Conservation (phyloP, 306 rosid genomes). For the Inga leiocalycina region DNA sequence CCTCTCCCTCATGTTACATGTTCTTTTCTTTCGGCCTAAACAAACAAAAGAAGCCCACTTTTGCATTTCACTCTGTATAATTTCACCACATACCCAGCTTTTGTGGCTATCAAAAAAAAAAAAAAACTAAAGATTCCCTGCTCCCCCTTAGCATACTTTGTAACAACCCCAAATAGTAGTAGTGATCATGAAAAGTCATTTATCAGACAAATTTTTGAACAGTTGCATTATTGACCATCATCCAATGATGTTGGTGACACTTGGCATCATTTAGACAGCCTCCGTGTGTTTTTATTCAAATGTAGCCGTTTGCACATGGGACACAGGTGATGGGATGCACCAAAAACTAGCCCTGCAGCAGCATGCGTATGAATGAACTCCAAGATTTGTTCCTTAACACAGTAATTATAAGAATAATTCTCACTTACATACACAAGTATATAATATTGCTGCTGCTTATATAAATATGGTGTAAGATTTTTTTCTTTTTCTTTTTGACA, state of each 20-base stretch:
- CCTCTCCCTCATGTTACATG: slow-evolving; percentile 2
- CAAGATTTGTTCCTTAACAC: not conserved
- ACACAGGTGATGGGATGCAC: not conserved
- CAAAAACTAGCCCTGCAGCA: not conserved
- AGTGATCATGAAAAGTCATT: not conserved
- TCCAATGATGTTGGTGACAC: slow-evolving; percentile 18
- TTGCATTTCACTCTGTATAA: slow-evolving; percentile 17
- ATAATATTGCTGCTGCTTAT: not conserved
- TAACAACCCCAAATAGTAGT: not conserved
- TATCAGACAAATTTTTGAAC: not conserved
- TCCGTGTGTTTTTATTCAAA: slow-evolving; percentile 27
- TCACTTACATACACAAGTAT: not conserved
- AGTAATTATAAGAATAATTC: not conserved
- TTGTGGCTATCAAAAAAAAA: not conserved
- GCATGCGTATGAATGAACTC: not conserved
- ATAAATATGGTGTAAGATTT: not conserved
- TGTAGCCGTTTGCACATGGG: slow-evolving; percentile 34
- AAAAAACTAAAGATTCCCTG: not conserved
- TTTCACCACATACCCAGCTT: slow-evolving; percentile 1
- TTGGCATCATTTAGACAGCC: slow-evolving; percentile 36
- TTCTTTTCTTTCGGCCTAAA: slow-evolving; percentile 20
- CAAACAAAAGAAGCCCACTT: slow-evolving; percentile 38
- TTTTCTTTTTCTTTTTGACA: not conserved
- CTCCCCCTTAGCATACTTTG: not conserved
- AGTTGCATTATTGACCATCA: slow-evolving; percentile 22